These are phyloP conservation scores for Blepharisma undulans DNA, from an alignment of 169 alveolate genomes.

Conservation along the genomic window DNA sequence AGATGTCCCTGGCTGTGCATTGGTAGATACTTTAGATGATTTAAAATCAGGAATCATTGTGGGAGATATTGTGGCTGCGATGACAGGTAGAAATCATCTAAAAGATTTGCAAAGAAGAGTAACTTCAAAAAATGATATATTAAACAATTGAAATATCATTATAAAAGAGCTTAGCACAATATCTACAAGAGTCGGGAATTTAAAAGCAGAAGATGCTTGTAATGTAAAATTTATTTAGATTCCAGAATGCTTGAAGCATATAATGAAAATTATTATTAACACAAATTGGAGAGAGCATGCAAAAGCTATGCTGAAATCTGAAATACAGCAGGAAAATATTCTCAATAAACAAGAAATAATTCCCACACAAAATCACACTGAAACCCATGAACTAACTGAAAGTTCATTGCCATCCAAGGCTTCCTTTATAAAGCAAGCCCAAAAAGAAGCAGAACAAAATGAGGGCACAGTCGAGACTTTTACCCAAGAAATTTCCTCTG, in stretches of 20 bases:
- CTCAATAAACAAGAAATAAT: background rate
- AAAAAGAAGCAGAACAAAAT: background rate
- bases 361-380: background rate
- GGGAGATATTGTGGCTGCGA: constrained; percentile 31
- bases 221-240: background rate
- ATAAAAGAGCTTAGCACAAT: background rate
- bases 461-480: background rate
- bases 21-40: constrained; percentile 18
- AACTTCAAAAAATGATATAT: background rate
- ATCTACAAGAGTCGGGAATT: background rate
- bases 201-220: background rate
- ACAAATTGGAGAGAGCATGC: background rate
- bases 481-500: background rate
- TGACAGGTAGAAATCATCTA: background rate
- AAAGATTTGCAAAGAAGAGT: background rate
- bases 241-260: background rate
- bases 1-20: constrained; percentile 31
- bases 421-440: background rate
- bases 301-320: background rate
- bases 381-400: background rate
- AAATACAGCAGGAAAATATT: background rate
- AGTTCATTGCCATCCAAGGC: background rate
- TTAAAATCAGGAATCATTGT: constrained; percentile 12
- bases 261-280: background rate
- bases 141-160: constrained; percentile 1